Evolutionary conservation across 179 eudicot species (phyloP).

Genomic region (Patellifolia procumbens): DNA sequence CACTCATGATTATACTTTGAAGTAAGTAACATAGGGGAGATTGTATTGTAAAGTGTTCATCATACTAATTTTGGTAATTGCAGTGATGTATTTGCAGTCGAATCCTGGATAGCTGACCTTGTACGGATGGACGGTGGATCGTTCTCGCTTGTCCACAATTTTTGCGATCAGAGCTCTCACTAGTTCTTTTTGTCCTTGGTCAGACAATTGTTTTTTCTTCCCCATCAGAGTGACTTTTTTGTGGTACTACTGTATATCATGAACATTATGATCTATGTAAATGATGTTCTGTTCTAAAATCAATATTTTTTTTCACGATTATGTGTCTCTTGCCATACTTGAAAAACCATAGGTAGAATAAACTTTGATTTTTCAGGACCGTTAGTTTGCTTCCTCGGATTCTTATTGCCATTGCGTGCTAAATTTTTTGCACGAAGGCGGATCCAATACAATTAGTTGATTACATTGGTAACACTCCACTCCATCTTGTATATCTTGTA

Average conservation of each 20-base stretch:
- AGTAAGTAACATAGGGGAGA: too few species aligned
- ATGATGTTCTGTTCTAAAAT: neutral
- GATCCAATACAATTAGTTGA: neutral
- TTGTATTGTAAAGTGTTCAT: too few species aligned
- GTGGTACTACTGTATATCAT: neutral
- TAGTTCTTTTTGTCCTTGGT: slow-evolving; percentile 80
- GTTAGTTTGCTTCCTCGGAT: neutral
- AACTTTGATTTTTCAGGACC: neutral
- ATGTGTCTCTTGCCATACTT: neutral
- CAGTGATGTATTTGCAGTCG: slow-evolving; percentile 85
- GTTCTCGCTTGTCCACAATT: slow-evolving; percentile 70
- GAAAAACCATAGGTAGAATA: neutral
- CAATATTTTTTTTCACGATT: neutral
- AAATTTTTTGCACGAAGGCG: slow-evolving; percentile 2
- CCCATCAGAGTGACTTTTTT: slow-evolving; percentile 7
- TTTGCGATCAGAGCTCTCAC: slow-evolving; percentile 74
- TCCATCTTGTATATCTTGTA: neutral
- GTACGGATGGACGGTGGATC: slow-evolving; percentile 88
- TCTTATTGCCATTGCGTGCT: slow-evolving; percentile 1
- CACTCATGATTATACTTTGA: too few species aligned
- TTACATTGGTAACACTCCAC: neutral
- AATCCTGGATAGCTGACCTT: slow-evolving; percentile 96
- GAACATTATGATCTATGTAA: neutral
- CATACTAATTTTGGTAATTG: slow-evolving; percentile 27
- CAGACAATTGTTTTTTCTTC: slow-evolving; percentile 58